Evolutionary conservation across 1,139 yeast species (phyloP).

Genomic region (Hyphopichia khmerensis): DNA sequence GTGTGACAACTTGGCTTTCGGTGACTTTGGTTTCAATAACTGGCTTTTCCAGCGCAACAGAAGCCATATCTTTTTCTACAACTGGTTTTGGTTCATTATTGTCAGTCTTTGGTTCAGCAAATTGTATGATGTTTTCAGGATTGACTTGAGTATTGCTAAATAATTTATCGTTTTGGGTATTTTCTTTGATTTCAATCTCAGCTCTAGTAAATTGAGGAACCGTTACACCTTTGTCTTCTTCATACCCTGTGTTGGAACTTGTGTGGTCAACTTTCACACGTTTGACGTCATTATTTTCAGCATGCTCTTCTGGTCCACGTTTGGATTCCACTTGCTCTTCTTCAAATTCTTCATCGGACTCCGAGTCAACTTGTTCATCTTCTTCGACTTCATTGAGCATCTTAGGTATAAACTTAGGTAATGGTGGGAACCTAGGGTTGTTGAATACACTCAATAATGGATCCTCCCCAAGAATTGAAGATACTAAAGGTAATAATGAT

Average conservation of each 20-base stretch:
- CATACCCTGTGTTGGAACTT: neutral
- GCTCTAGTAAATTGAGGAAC: constrained; percentile 1
- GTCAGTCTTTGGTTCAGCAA: constrained; percentile 5
- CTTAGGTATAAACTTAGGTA: constrained; percentile 36
- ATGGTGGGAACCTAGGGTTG: constrained; percentile 79
- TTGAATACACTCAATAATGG: constrained; percentile 52
- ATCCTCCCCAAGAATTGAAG: constrained; percentile 45
- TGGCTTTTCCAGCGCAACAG: neutral
- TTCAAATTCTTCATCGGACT: constrained; percentile 12
- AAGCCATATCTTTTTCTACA: constrained; percentile 6
- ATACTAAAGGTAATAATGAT: constrained; percentile 70
- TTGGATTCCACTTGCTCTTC: constrained; percentile 14
- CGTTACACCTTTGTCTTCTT: neutral
- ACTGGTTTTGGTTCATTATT: constrained; percentile 6
- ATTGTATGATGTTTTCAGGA: constrained; percentile 7
- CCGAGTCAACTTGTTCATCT: constrained; percentile 13
- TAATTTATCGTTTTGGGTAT: constrained; percentile 1
- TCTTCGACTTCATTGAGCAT: constrained; percentile 10
- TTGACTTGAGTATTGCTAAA: constrained; percentile 3
- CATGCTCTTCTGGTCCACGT: neutral
- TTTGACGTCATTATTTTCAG: constrained; percentile 2
- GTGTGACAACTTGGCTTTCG: neutral
- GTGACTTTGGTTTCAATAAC: constrained; percentile 1
- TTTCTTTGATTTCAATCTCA: constrained; percentile 2
- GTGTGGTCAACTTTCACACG: neutral